phyloP scores from a whole-genome alignment of 1,284 basidiomycete species.

The Ceratobasidium sp. region DNA sequence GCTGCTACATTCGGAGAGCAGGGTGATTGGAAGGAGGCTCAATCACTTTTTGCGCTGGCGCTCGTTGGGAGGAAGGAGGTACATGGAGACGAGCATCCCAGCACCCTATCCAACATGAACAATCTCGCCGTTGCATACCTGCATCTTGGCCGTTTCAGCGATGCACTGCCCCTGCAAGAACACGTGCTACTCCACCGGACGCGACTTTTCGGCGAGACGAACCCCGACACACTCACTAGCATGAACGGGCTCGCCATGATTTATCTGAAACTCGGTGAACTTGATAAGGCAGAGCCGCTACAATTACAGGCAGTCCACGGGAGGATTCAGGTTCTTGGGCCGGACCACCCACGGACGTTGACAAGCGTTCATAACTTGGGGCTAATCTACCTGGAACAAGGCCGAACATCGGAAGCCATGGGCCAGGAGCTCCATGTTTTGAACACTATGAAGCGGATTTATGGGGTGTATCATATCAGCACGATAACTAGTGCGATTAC shows the following conservation, averaged over 20 bases:
- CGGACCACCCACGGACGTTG: slow-evolving; percentile 29
- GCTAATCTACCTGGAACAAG: not conserved
- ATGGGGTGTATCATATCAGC: not conserved
- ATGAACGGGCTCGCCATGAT: not conserved
- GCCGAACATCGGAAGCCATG: not conserved
- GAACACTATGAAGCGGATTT: not conserved
- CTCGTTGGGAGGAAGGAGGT: not conserved
- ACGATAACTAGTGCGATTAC: not conserved
- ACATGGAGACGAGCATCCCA: slow-evolving; percentile 22
- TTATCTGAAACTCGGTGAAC: not conserved
- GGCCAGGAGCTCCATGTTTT: not conserved
- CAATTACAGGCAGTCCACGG: not conserved
- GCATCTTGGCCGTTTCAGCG: not conserved
- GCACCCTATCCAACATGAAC: slow-evolving; percentile 22
- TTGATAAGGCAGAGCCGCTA: slow-evolving; percentile 13
- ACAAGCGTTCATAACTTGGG: not conserved
- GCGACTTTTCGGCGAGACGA: slow-evolving; percentile 5
- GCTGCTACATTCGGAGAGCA: not conserved
- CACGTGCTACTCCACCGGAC: not conserved
- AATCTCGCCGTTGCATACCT: slow-evolving; percentile 9
- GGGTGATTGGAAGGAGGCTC: slow-evolving; percentile 6
- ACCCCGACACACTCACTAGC: slow-evolving; percentile 23
- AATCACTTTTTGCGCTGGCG: not conserved
- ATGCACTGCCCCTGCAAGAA: slow-evolving; percentile 8
- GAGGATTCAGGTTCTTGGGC: not conserved